Evolutionary conservation across 441 rosid species (phyloP), one percentile per base, ranked within the genome.

Genomic region (Pelargonium citronellum): DNA sequence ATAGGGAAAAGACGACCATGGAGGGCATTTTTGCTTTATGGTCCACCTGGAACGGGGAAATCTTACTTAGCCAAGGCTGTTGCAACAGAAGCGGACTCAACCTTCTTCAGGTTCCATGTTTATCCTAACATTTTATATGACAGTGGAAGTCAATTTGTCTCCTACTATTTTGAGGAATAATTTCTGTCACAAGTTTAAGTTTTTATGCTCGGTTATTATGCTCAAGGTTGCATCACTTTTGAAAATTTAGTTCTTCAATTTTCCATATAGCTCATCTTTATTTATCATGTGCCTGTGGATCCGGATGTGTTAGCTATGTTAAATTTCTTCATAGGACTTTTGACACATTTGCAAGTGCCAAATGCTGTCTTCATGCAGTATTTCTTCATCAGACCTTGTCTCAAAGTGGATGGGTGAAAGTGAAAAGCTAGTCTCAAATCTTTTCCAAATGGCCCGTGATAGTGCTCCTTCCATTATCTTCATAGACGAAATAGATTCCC

Each of bases 51-150:
- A 49, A 49, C 57, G 57, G 57, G 57, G n/a, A 49, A 49, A 15
- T 49, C 57, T 49, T 49, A 49, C 57, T 49, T 49, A 49, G 57
- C 57, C 57, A 49, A 49, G 57, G 57, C 57, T 49, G 57, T 49
- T 49, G 57, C 57, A 49, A 49, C 57, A 49, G 57, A 49, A 49
- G 15, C 57, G 5, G 57, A 49, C 57, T 49, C 57, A 49, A 49
- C 57, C 13, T 49, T 49, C 57, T 49, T 49, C 57, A 49, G 57
- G 57, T 49, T 7, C 4, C 57, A 49, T 7, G 57, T 49, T 49
- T 49, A 13, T 49, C 17, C 6, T 2, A 13, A 13, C 57, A 49
- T 49, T 5, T 15, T 49, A 49, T 11, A 49, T 49, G 16, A 49
- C 16, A 49, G 13, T 11, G 4, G 15, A 49, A 11, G 57, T 0